Evolutionary conservation across 2,329 filamentous ascomycete genomes (phyloP), one percentile per base, ranked within the genome.

Genomic region (Epichloe amarillans): DNA sequence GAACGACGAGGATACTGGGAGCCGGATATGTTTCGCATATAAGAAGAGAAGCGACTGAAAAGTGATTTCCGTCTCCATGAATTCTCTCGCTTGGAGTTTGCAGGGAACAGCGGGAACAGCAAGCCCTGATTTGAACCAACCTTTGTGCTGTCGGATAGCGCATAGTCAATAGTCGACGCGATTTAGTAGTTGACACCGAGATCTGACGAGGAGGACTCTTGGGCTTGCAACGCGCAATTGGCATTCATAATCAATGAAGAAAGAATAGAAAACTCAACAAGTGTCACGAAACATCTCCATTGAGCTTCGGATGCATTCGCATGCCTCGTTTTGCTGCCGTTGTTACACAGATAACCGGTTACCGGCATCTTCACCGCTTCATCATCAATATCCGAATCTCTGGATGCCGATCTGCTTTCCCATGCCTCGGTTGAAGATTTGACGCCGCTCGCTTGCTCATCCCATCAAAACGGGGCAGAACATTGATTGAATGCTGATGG

Each of bases 1-100:
- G 46, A 47, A 3, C 46, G 54, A 30, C 49, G 44, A 17, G 53
- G 49, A 5, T 65, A 64, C 35, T 65, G 63, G 63, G 23, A 7
- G 5, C 46, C 40, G 2, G 39, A 53, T 47, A n/a, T 41, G 6
- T n/a, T 33, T 23, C 15, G n/a, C 41, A 5, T 21, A 12, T 19
- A 8, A 45, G 30, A 10, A 36, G 12, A 45, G 30, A 10, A 36
- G 17, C 38, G 17, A 33, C 30, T 14, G n/a, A 35, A n/a, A 14
- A 19, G n/a, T 30, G 30, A 45, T 3, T 8, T 19, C 14, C 5
- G n/a, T 7, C 8, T 12, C 10, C 10, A 11, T 14, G 26, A 10
- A 10, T 30, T 10, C 26, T 14, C 23, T 12, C 10, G 10, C 30
- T 14, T n/a, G 14, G 6, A 14, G 14, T n/a, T n/a, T n/a, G 36